Base-by-base conservation (phyloP, 2,329 filamentous ascomycete species). In the Hypoxylon rubiginosum region DNA sequence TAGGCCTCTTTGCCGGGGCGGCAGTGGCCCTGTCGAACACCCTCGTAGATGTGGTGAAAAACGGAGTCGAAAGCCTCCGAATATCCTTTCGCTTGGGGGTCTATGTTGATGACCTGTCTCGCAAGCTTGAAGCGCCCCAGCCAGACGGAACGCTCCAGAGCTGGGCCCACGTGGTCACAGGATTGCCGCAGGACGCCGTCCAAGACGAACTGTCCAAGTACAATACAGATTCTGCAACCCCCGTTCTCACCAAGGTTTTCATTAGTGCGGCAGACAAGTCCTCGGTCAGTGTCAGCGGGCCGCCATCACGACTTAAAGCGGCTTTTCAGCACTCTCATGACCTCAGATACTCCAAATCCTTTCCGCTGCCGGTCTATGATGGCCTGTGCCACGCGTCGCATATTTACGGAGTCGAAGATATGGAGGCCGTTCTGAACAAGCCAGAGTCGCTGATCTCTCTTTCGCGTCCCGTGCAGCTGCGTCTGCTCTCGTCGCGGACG, bases 11-110 rank as follows among this genome's bases (percentile, higher is more conserved):
- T 0, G 70, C 81, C 4, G 72, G 79, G 0, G 75, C 81, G n/a
- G 83, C 83, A 1, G 71, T 84, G 0, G 76, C 83, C 0, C 30
- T 83, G 1, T 76, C 84, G 3, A 58, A 73, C 0, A 76, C 72
- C 0, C 24, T 83, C 4, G 68, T 75, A 0, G 81, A 84, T n/a
- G 45, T 86, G 0, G 73, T 80, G 2, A 45, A 75, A 2, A 71
- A 73, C 17, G 84, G 82, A 9, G 81, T 78, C 0, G 75, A 85
- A 54, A 78, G 75, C 1, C 70, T 84, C 1, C 76, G 81, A 0
- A 36, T 79, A 1, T 81, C 84, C 0, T 85, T 86, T 62, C 77
- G 83, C 0, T 74, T 85, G 2, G 83, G 83, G 1, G 70, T 84
- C 2, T 71, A 78, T 4, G 82, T 85, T 0, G 67, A 79, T 17